Evolutionary conservation across 805 yeast genomes (phyloP).

Genomic region (Metschnikowia orientalis): DNA sequence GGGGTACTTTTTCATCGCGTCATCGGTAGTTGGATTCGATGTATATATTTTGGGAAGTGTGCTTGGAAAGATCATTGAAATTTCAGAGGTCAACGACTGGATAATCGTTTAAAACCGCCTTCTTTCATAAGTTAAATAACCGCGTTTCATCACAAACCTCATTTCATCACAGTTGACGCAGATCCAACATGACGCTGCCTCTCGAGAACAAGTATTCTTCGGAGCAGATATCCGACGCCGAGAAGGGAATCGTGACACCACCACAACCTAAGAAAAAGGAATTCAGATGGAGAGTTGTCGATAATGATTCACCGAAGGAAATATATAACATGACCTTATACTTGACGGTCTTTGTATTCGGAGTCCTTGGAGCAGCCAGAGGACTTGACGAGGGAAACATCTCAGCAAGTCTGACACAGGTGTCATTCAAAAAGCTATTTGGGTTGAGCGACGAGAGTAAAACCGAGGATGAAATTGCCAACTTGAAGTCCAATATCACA

Average conservation of each 20-base stretch:
- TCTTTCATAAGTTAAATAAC: no score
- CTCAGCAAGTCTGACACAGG: conserved; percentile 43
- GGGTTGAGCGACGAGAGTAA: conserved; percentile 41
- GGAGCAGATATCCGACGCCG: conserved; percentile 2
- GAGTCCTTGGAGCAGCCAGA: conserved; percentile 52
- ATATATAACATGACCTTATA: conserved; percentile 45
- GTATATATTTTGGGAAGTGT: no score
- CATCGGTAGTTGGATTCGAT: no score
- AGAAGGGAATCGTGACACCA: conserved; percentile 1
- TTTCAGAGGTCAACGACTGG: no score
- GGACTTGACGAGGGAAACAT: conserved; percentile 56
- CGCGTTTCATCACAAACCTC: no score
- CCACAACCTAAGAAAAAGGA: conserved; percentile 4
- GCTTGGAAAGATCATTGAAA: no score
- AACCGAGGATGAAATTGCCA: conserved; percentile 35
- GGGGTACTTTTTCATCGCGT: conserved; percentile 1
- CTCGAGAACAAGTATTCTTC: conserved; percentile 3
- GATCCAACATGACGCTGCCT: no score
- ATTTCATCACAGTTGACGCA: no score
- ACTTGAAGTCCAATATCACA: conserved; percentile 48
- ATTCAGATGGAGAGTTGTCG: conserved; percentile 24
- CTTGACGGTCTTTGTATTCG: conserved; percentile 46
- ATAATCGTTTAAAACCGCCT: no score
- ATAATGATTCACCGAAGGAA: conserved; percentile 38
- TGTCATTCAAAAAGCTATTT: conserved; percentile 38